Evolutionary conservation across 352 stramenopile genomes (phyloP).

Genomic region (Blastocystis hominis): DNA sequence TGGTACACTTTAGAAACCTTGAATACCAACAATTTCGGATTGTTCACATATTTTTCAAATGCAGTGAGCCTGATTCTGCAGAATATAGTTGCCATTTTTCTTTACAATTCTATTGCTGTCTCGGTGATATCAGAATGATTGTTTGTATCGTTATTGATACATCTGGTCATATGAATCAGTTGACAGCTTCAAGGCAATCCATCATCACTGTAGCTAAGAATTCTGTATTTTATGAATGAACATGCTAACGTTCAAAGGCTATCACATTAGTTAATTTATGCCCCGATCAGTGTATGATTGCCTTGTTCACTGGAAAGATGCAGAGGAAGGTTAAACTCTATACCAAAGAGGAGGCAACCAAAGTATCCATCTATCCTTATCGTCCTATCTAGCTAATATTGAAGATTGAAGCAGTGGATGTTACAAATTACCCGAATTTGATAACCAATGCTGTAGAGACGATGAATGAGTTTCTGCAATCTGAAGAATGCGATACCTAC

Average conservation of each 20-base stretch:
- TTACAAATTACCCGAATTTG: background rate
- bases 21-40: too few species aligned
- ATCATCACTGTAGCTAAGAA: constrained; percentile 27
- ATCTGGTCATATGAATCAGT: constrained; percentile 48
- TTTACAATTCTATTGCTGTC: too few species aligned
- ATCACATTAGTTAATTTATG: background rate
- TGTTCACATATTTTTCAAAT: too few species aligned
- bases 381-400: background rate
- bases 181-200: background rate
- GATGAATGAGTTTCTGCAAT: background rate
- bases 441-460: constrained; percentile 6
- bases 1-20: too few species aligned
- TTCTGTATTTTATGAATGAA: background rate
- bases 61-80: too few species aligned
- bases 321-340: background rate
- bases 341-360: background rate
- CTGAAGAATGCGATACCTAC: background rate
- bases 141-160: constrained; percentile 19
- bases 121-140: background rate
- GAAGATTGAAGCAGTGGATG: background rate
- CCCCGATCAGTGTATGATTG: background rate
- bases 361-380: background rate
- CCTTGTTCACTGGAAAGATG: constrained; percentile 14
- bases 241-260: background rate
- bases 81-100: too few species aligned